A percentile compares a stretch with the other conserved stretches of the same genome.
These are phyloP conservation scores for Dispira simplex DNA, from an alignment of 192 early-diverging fungal species.

Conservation along the genomic window DNA sequence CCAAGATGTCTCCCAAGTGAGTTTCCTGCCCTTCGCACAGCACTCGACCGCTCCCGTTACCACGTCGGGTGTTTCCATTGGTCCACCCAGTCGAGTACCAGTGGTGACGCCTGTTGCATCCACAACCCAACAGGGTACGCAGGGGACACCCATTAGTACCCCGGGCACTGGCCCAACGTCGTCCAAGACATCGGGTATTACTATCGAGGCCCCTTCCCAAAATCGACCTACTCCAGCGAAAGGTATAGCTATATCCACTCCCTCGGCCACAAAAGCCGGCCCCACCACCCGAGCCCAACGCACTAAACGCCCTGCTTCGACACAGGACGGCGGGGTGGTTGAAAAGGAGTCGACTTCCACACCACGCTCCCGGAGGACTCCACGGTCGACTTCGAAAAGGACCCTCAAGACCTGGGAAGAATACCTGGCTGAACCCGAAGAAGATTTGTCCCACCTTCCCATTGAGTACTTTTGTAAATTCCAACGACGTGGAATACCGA, in stretches of 20 bases:
- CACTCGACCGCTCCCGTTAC: neutral
- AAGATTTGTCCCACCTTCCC: neutral
- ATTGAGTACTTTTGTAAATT: slow-evolving; percentile 1
- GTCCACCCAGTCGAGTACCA: neutral
- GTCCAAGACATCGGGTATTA: neutral
- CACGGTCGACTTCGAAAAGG: neutral
- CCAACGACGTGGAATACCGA: slow-evolving; percentile 4
- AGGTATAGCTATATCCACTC: neutral
- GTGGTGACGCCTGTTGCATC: neutral
- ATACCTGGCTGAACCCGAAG: slow-evolving; percentile 1
- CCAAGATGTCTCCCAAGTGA: neutral
- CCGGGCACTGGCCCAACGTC: neutral
- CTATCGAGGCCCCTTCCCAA: slow-evolving; percentile 1
- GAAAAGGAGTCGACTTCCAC: neutral
- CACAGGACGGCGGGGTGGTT: neutral
- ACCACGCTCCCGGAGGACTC: neutral
- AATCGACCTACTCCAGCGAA: neutral
- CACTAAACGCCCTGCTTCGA: neutral
- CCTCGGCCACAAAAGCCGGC: neutral
- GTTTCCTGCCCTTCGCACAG: neutral
- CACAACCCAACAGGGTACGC: neutral
- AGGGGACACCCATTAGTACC: neutral
- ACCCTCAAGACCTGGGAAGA: slow-evolving; percentile 10
- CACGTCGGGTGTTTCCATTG: neutral
- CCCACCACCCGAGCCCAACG: neutral